Evolutionary conservation across 495 filamentous ascomycete species (phyloP).

Genomic region (Hypomontagnella submonticulosa): DNA sequence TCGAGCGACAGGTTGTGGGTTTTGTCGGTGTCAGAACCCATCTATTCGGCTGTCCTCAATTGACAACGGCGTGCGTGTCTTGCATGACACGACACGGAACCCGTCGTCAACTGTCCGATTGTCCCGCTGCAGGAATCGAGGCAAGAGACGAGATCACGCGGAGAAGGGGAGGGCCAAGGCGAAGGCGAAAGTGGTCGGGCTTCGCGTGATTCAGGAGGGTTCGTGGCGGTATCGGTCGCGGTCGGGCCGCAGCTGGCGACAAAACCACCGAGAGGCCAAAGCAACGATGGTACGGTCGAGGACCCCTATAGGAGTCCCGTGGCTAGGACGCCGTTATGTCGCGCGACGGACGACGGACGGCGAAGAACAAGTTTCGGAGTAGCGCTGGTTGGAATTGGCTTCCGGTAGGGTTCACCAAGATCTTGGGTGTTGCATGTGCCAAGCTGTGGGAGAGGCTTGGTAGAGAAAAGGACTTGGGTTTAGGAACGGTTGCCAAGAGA

Average conservation of each 20-base stretch:
- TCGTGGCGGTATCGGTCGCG: slow-evolving; percentile 13
- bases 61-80: slow-evolving; percentile 46
- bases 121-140: slow-evolving; percentile 8
- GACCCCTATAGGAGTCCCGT: slow-evolving; percentile 38
- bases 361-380: slow-evolving; percentile 15
- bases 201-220: slow-evolving; percentile 21
- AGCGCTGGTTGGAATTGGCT: slow-evolving; percentile 38
- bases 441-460: slow-evolving; percentile 50
- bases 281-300: slow-evolving; percentile 13
- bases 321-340: slow-evolving; percentile 34
- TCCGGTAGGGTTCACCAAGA: slow-evolving; percentile 43
- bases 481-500: slow-evolving; percentile 49
- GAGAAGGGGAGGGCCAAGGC: background rate
- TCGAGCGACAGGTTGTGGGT: slow-evolving; percentile 44
- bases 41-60: slow-evolving; percentile 45
- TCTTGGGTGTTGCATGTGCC: slow-evolving; percentile 52
- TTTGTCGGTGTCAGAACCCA: slow-evolving; percentile 50
- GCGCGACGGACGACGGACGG: slow-evolving; percentile 13
- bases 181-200: background rate
- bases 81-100: slow-evolving; percentile 46
- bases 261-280: slow-evolving; percentile 3
- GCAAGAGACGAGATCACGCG: slow-evolving; percentile 20
- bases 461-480: slow-evolving; percentile 43
- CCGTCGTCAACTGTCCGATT: slow-evolving; percentile 32
- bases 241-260: slow-evolving; percentile 23